These are phyloP conservation scores for Sherardia arvensis DNA, from an alignment of 257 asterid genomes.

Conservation along the genomic window DNA sequence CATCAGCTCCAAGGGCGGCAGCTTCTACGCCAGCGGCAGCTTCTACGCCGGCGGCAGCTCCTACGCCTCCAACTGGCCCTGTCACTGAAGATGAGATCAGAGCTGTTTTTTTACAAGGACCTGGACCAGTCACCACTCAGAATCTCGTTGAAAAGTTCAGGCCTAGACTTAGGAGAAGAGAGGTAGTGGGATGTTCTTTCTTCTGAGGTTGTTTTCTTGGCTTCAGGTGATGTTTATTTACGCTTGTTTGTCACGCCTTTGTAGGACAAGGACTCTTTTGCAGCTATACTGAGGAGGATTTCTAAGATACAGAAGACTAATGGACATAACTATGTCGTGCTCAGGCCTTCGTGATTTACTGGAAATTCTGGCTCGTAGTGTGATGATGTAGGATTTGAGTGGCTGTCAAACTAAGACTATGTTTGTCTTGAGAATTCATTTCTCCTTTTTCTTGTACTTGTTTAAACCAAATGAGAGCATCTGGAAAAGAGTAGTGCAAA, in stretches of 20 bases:
- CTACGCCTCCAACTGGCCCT: slow-evolving; percentile 55
- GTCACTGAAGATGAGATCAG: slow-evolving; percentile 75
- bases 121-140: slow-evolving; percentile 7
- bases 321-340: neutral
- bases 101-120: slow-evolving; percentile 24
- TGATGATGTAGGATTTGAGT: neutral
- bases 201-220: neutral
- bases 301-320: neutral
- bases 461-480: neutral
- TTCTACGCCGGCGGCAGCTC: slow-evolving; percentile 32
- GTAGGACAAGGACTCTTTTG: neutral
- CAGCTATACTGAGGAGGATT: neutral
- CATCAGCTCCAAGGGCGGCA: slow-evolving; percentile 42
- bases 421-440: neutral
- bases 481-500: neutral
- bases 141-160: slow-evolving; percentile 73
- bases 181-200: slow-evolving; percentile 35
- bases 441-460: neutral
- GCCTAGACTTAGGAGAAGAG: slow-evolving; percentile 72
- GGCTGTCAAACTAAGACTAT: neutral
- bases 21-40: slow-evolving; percentile 39
- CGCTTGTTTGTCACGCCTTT: neutral
- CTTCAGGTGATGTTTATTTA: neutral
- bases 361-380: neutral
- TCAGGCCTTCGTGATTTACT: neutral